phyloP scores from a whole-genome alignment of 768 basidiomycete species.

The Suillus discolor region DNA sequence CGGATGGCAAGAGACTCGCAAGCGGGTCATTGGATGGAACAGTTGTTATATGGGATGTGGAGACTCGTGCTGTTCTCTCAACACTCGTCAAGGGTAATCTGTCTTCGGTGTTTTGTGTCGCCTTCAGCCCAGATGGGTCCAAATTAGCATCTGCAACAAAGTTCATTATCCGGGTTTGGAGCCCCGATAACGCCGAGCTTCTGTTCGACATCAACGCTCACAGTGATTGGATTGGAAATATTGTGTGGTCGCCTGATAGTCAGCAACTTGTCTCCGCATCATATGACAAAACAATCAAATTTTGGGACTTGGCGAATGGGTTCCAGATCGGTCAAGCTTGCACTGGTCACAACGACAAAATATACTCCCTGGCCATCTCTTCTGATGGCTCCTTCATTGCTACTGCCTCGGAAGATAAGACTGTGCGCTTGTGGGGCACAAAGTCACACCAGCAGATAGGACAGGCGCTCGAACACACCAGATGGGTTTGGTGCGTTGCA shows the following conservation, averaged over 20 bases:
- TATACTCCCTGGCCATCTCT: conserved; percentile 30
- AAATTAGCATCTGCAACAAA: background rate
- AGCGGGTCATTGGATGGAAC: background rate
- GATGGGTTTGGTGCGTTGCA: background rate
- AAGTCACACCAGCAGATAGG: background rate
- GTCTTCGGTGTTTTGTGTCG: background rate
- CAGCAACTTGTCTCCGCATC: conserved; percentile 2
- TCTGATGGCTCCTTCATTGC: conserved; percentile 43
- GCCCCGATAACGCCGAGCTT: background rate
- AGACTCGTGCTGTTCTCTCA: conserved; percentile 12
- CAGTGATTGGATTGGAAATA: background rate
- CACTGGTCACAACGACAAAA: conserved; percentile 20
- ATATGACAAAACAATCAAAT: background rate
- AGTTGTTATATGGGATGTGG: conserved; percentile 1
- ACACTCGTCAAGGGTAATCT: background rate
- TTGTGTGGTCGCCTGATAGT: conserved; percentile 6
- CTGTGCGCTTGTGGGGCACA: conserved; percentile 72
- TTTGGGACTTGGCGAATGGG: background rate
- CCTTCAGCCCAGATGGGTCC: conserved; percentile 3
- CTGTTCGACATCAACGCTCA: background rate
- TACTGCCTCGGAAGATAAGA: conserved; percentile 86
- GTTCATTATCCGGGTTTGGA: background rate
- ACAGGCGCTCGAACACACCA: background rate
- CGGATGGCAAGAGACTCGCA: conserved; percentile 4
- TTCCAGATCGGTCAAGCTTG: background rate